Base-by-base conservation (phyloP, 768 basidiomycete species). In the Hypholoma sublateritium region DNA sequence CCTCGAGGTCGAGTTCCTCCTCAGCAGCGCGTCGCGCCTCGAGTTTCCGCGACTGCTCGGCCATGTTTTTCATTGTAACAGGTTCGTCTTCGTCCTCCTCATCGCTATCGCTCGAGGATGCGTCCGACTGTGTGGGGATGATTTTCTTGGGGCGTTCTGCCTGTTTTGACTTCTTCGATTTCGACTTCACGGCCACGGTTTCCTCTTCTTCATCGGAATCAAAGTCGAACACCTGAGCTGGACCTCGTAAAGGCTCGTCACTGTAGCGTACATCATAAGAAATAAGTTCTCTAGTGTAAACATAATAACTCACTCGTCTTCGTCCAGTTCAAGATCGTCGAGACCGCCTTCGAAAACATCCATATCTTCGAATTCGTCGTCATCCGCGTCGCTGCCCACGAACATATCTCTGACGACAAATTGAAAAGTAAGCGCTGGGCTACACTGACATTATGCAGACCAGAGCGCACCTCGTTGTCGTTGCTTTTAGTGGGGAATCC, bases 61-160 rank as follows among this genome's bases (percentile, higher is more conserved):
- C 92, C 81, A 94, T 91, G 65, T 93, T 94, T 22, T 81, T 82
- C 72, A 85, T 85, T 6, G 91, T 94, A 34, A 87, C 72, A 50
- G 77, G 87, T 12, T 60, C 77, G 43, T 80, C 80, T 7, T 77
- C 79, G n/a, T 79, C 80, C 12, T 76, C 76, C 6, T 73, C 79
- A 5, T 77, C 77, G 9, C 77, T 76, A 41, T 77, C 78, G 51
- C 58, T 59, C 13, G 60, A 67, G 17, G 67, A 67, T 24, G 57
- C 53, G 55, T 83, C 82, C 37, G 80, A 81, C 3, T 70, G 73
- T 9, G 79, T 80, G 2, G 81, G 79, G 34, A 83, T 78, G 34
- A 81, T 78, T 68, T 80, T 82, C 21, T 64, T 43, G 1, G 80
- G 80, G 7, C 75, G 75, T 57, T 77, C 75, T 53, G 72, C 68